Base-by-base conservation (phyloP, 208 protist genomes). In the Leptomonas seymouri region DNA sequence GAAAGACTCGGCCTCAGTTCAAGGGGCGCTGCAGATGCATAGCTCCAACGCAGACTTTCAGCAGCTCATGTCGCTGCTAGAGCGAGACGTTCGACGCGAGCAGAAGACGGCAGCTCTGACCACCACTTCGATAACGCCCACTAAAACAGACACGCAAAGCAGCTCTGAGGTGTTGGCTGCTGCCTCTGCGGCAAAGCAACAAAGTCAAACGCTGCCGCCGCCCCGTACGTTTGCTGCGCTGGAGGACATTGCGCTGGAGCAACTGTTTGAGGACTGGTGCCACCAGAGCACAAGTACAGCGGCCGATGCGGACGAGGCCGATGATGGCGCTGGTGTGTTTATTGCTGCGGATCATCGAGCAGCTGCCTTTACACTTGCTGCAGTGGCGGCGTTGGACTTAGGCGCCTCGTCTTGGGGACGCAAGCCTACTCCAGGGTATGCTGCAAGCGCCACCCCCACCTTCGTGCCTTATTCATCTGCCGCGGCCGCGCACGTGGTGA, bases 271-370 rank as follows among this genome's bases (percentile, higher is more conserved):
- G 31, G 59, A 77, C 51, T 88, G 82, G 80, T 56, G 67, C 12
- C 44, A 77, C 14, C 58, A 55, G 58, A 75, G 76, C 27, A 55
- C 11, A 25, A 75, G 8, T 36, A 59, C 60, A 46, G 72, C 3
- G 51, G 42, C 7, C 42, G 34, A n/a, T 16, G 54, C 25, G 21
- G 61, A 31, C 11, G 64, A 54, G 56, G 78, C 45, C 6, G 74
- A 49, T 36, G 64, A 23, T 20, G 55, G 28, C 34, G 27, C 27
- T 21, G 60, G 49, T 0, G 81, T 78, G 44, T 95, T 95, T 54
- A 80, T 95, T 12, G 87, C 87, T 0, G 71, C 85, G 18, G 81
- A 95, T 18, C 80, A 95, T 61, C 76, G 80, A 51, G 70, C 80
- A 1, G 77, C 81, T 44, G 90, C 90, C 15, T 92, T 95, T 55